Base-by-base conservation (phyloP, 2,329 filamentous ascomycete genomes). In the Verticillium tricorpus region DNA sequence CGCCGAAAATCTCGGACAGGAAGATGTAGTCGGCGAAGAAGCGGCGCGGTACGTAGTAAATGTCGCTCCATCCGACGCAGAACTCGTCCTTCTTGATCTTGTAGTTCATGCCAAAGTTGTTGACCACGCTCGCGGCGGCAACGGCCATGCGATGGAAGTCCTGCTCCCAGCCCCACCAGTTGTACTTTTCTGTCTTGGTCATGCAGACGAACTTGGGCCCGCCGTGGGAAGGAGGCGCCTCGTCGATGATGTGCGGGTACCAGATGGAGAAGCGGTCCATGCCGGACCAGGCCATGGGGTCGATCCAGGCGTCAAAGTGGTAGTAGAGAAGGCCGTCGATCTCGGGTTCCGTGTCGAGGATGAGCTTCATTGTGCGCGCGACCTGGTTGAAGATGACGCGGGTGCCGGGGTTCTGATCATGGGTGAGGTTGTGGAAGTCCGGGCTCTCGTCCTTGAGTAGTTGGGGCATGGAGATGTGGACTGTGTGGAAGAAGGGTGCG, bases 261-360 rank as follows among this genome's bases (percentile, higher is more conserved):
- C 69, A 70, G 54, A 73, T 72, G 28, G 70, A 69, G 11, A 64
- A 62, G 28, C 65, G 67, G 62, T 73, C 67, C 66, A 67, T 67
- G 61, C 64, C 64, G 28, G 59, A 61, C 57, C 67, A 74, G 15
- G 59, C 67, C 32, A 73, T 60, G 4, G 72, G 72, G 58, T 72
- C 68, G 57, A 74, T 65, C 72, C 72, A 74, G 5, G 70, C 71
- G 61, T 74, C 72, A 58, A 73, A 74, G 59, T 74, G 72, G 62
- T 68, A 72, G 62, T 69, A 73, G 15, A 73, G 63, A 6, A 74
- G 57, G 3, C 72, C 72, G n/a, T 66, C 64, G 28, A 74, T 69
- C 7, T 72, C 69, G 15, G 69, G 60, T 34, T 68, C 59, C 17
- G 63, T 63, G 54, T 73, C 68, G 4, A 74, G 64, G n/a, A 72